A percentile compares a stretch with the other conserved stretches of the same genome.
Evolutionary conservation across 306 rosid genomes (phyloP).

Genomic region (Hippophae rhamnoides): DNA sequence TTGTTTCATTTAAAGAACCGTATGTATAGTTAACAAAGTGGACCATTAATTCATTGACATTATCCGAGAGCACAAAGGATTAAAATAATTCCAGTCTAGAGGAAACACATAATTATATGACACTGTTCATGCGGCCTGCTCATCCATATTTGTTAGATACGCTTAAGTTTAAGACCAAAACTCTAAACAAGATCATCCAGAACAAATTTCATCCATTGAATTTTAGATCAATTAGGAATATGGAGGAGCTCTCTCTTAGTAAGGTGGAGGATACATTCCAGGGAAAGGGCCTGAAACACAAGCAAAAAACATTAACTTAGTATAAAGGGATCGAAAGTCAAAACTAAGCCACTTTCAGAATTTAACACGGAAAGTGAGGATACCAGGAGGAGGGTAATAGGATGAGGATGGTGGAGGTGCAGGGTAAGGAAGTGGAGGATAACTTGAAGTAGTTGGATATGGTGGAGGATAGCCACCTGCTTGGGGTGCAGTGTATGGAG

Average conservation of each 20-base stretch:
- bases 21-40: no score
- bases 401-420: slow-evolving; percentile 37
- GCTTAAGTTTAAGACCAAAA: no score
- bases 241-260: slow-evolving; percentile 25
- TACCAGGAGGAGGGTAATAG: slow-evolving; percentile 46
- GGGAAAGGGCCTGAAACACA: slow-evolving; percentile 28
- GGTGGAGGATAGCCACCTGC: slow-evolving; percentile 10
- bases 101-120: no score
- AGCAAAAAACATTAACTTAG: slow-evolving; percentile 9
- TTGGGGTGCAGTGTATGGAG: slow-evolving; percentile 12
- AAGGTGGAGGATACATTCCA: slow-evolving; percentile 65
- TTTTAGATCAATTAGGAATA: no score
- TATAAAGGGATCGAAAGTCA: neutral
- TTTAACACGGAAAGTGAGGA: neutral
- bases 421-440: slow-evolving; percentile 21
- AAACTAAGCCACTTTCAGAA: neutral
- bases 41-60: no score
- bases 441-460: slow-evolving; percentile 7
- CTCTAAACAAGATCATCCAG: no score
- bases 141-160: no score
- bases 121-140: no score
- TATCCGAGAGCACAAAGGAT: no score
- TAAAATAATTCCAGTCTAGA: no score
- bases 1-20: no score
- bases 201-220: no score